A percentile compares a stretch with the other conserved stretches of the same genome.
Conservation (phyloP, 495 filamentous ascomycete species). For the Ascodesmis nigricans region DNA sequence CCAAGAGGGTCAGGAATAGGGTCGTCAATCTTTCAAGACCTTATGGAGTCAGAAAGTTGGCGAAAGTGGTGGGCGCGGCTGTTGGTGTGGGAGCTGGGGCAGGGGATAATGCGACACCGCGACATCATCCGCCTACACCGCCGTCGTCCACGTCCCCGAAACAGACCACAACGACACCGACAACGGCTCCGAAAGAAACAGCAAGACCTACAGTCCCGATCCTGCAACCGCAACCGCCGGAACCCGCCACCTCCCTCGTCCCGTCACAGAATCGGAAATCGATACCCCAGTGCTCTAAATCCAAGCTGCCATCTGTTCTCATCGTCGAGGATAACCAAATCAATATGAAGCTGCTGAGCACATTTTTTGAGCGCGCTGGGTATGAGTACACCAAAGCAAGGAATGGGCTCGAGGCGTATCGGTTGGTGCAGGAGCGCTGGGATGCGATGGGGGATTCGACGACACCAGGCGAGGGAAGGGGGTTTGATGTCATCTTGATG, state of each 20-base stretch:
- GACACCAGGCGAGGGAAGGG: too few relatives aligned
- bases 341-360: slow-evolving; percentile 28
- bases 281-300: not conserved
- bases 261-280: not conserved
- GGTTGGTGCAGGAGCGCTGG: slow-evolving; percentile 25
- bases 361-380: slow-evolving; percentile 33
- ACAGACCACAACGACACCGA: not conserved
- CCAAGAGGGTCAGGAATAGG: too few relatives aligned
- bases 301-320: slow-evolving; percentile 18
- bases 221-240: too few relatives aligned
- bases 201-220: too few relatives aligned
- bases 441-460: too few relatives aligned
- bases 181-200: too few relatives aligned
- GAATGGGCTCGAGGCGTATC: slow-evolving; percentile 36
- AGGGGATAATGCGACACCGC: too few relatives aligned
- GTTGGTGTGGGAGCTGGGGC: too few relatives aligned
- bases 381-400: slow-evolving; percentile 30
- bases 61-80: too few relatives aligned
- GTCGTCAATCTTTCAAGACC: too few relatives aligned
- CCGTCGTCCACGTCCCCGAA: not conserved
- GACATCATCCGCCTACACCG: not conserved
- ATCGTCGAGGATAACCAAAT: slow-evolving; percentile 28
- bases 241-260: not conserved
- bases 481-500: slow-evolving; percentile 28
- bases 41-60: too few relatives aligned